Conservation (phyloP, 2,329 filamentous ascomycete genomes). For the Endoconidiophora polonica region DNA sequence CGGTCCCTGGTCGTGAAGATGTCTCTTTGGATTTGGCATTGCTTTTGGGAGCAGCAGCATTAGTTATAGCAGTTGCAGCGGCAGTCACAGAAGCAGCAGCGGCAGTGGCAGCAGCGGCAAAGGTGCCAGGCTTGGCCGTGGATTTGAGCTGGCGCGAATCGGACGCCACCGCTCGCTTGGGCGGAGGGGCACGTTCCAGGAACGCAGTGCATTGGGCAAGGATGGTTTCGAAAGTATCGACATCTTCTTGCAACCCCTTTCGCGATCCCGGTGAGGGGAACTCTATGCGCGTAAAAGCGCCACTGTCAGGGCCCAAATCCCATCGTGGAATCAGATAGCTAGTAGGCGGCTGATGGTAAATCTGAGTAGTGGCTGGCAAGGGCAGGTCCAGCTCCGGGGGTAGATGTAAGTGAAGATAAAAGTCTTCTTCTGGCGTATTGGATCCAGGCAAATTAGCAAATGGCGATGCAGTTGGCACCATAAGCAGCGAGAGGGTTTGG, state of each 20-base stretch:
- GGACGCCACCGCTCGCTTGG: slow-evolving; percentile 20
- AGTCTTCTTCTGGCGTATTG: slow-evolving; percentile 63
- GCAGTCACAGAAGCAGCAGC: slow-evolving; percentile 16
- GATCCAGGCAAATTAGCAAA: slow-evolving; percentile 40
- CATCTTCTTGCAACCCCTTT: slow-evolving; percentile 67
- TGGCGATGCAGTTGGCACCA: slow-evolving; percentile 80
- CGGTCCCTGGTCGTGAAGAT: neutral
- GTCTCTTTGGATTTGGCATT: slow-evolving; percentile 25
- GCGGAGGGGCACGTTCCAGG: slow-evolving; percentile 63
- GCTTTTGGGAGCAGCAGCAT: neutral
- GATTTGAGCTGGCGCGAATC: slow-evolving; percentile 16
- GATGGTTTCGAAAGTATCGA: slow-evolving; percentile 95
- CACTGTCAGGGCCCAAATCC: slow-evolving; percentile 77
- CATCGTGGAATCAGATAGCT: slow-evolving; percentile 92
- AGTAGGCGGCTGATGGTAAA: slow-evolving; percentile 84
- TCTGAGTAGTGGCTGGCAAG: slow-evolving; percentile 85
- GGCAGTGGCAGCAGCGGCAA: too few species aligned
- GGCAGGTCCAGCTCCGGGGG: slow-evolving; percentile 89
- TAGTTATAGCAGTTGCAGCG: slow-evolving; percentile 11
- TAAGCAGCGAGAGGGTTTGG: slow-evolving; percentile 81
- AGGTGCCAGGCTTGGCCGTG: too few species aligned
- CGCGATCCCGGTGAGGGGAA: slow-evolving; percentile 62
- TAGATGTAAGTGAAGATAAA: slow-evolving; percentile 89
- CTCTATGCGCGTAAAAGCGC: slow-evolving; percentile 83
- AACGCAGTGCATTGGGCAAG: slow-evolving; percentile 96